Conservation (phyloP, 768 basidiomycete species). For the Pleurotus eryngii region DNA sequence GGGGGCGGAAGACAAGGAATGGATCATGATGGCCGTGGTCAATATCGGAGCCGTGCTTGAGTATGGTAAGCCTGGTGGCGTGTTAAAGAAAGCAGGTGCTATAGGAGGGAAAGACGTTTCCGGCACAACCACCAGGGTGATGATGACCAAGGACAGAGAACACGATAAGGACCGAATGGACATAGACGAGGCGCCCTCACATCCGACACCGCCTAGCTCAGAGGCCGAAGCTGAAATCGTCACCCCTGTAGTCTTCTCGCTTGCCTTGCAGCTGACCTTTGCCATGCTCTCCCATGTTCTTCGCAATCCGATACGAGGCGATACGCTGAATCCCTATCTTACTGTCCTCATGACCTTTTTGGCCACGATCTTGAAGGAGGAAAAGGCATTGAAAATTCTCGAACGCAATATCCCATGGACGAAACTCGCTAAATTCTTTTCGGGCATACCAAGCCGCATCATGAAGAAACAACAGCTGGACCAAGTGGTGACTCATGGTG, state of each 20-base stretch:
- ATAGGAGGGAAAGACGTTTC: slow-evolving; percentile 39
- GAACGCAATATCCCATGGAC: slow-evolving; percentile 86
- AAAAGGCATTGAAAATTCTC: slow-evolving; percentile 55
- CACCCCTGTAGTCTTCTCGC: slow-evolving; percentile 62
- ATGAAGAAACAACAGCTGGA: slow-evolving; percentile 13
- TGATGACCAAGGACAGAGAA: slow-evolving; percentile 47
- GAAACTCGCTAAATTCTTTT: slow-evolving; percentile 62
- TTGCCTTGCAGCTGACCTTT: slow-evolving; percentile 78
- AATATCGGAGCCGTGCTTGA: slow-evolving; percentile 83
- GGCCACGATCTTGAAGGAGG: slow-evolving; percentile 66
- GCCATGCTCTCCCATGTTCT: slow-evolving; percentile 72
- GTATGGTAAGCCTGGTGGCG: slow-evolving; percentile 74
- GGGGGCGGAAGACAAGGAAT: slow-evolving; percentile 77
- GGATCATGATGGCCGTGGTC: slow-evolving; percentile 94
- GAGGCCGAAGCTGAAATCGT: slow-evolving; percentile 35
- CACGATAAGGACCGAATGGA: slow-evolving; percentile 60
- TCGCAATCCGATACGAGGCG: slow-evolving; percentile 52
- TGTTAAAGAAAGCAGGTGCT: slow-evolving; percentile 63
- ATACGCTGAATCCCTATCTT: slow-evolving; percentile 81
- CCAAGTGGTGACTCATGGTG: slow-evolving; percentile 18
- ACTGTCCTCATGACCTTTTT: slow-evolving; percentile 87
- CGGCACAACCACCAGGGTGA: slow-evolving; percentile 22
- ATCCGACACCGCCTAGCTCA: slow-evolving; percentile 24
- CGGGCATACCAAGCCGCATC: slow-evolving; percentile 51
- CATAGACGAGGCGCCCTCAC: slow-evolving; percentile 39